Base-by-base conservation (phyloP, 306 rosid species). In the Gastrolobium villosum region DNA sequence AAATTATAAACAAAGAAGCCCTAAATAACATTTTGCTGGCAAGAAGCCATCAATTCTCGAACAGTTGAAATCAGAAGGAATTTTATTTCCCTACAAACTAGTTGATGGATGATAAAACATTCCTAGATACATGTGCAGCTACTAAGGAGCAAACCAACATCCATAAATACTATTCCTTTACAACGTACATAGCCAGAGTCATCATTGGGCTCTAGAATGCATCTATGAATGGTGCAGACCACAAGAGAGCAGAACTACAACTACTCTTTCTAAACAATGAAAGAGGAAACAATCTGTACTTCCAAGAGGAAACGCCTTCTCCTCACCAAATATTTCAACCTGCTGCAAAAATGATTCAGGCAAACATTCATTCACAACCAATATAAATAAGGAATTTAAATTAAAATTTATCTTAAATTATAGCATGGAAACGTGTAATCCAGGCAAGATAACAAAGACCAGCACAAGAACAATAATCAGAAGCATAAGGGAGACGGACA, bases 251-350 rank as follows among this genome's bases (percentile, higher is more conserved):
- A 61, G 66, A 49, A 35, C 83, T 67, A 41, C 14, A 30, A 45
- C 67, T 71, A 63, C 60, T 64, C 69, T 74, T 83, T 50, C 82
- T 30, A 43, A 72, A 55, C 78, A 61, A 81, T 53, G 79, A 73
- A 62, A 34, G 79, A 61, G 50, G 74, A 81, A 81, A 65, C 65
- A 81, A 82, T 82, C 77, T 84, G 85, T 75, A 84, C 85, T 78
- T 14, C 60, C 26, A 31, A 31, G 59, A 32, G 81, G 83, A 67
- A 79, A 62, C 30, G 35, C 76, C 55, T 81, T 48, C 5, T 13
- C 62, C 87, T 68, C 34, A 49, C 52, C 55, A 52, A 65, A 72
- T 55, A 75, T 64, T 54, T 3, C 43, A 70, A 43, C 88, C 92
- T 90, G 89, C 57, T 41, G 76, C 74, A 82, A 77, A 86, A 20